Evolutionary conservation across 495 filamentous ascomycete genomes (phyloP), one percentile per base, ranked within the genome.

Genomic region (Penicillium tannophilum): DNA sequence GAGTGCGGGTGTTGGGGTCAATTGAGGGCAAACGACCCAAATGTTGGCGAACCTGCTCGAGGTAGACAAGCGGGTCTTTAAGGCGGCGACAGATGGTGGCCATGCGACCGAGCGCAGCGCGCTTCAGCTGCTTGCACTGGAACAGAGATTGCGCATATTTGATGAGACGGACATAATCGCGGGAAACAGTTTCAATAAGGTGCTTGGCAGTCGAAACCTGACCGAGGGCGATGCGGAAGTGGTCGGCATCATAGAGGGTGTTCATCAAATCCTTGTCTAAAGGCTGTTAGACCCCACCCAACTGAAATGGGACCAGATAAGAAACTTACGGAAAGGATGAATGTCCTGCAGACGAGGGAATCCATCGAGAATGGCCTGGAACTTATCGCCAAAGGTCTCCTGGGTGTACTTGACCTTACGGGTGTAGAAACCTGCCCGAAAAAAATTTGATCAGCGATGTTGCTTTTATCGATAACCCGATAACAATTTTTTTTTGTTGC

Each of bases 321-420:
- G 79, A 71, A 77, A 41, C 77, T 83, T 85, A 82, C 90, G 94
- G 82, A 98, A 98, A 43, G 94, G 94, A 72, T 98, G 94, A 72
- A 97, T 93, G 68, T 98, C 94, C 62, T 91, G 86, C 35, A 98
- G 79, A n/a, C 92, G 81, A 31, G 94, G 94, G 69, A 98, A 98
- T 66, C 90, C 92, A 72, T 93, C 88, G 58, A 97, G 84, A 67
- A 96, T 96, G 31, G 86, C 80, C 60, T 84, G 86, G 58, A 98
- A 86, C 78, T 98, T 97, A 65, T 98, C 94, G 54, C 86, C 85
- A 75, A 97, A 97, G 43, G 94, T 97, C 76, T 97, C 93, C 69
- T 93, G 87, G n/a, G 94, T 98, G 73, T 90, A 98, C 74, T 98
- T 98, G 82, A 98, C 94, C 77, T 98, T 98, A 71, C 94, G 84